A percentile compares a stretch with the other conserved stretches of the same genome.
phyloP scores from a whole-genome alignment of 2,329 filamentous ascomycete species.

The Alternaria infectoria region DNA sequence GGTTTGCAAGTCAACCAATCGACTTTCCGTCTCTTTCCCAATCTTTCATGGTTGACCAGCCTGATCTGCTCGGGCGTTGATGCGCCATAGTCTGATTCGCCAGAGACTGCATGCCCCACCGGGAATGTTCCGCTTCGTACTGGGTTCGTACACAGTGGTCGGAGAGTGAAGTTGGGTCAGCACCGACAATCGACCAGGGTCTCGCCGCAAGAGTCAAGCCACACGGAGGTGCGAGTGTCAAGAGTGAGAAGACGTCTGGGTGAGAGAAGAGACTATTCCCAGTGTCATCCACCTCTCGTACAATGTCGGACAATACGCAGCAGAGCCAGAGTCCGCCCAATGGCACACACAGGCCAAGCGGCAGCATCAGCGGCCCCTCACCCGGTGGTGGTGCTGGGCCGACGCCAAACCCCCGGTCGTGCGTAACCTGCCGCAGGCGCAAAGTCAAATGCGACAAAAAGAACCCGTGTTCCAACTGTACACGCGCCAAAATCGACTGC shows the following conservation, averaged over 20 bases:
- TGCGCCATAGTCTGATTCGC: neutral
- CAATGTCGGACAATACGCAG: slow-evolving; percentile 35
- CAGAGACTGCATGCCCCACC: neutral
- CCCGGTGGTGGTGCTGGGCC: slow-evolving; percentile 10
- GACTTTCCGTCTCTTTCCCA: neutral
- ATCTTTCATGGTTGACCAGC: neutral
- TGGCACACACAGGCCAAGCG: slow-evolving; percentile 25
- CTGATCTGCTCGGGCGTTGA: neutral
- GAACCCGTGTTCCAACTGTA: slow-evolving; percentile 78
- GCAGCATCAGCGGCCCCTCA: slow-evolving; percentile 22
- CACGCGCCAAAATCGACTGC: slow-evolving; percentile 72
- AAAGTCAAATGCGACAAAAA: slow-evolving; percentile 82
- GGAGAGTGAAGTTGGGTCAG: slow-evolving; percentile 5
- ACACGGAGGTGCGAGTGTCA: neutral
- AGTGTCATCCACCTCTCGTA: slow-evolving; percentile 1
- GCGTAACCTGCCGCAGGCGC: slow-evolving; percentile 51
- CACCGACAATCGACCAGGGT: slow-evolving; percentile 13
- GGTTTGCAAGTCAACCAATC: neutral
- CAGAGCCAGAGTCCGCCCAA: slow-evolving; percentile 23
- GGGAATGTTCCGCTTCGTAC: neutral
- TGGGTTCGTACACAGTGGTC: neutral
- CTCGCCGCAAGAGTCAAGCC: slow-evolving; percentile 9
- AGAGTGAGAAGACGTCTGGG: neutral
- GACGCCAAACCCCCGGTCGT: slow-evolving; percentile 40
- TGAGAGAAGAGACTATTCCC: neutral